Base-by-base conservation (phyloP, 192 early-diverging fungal species). In the Kappamyces sp. region DNA sequence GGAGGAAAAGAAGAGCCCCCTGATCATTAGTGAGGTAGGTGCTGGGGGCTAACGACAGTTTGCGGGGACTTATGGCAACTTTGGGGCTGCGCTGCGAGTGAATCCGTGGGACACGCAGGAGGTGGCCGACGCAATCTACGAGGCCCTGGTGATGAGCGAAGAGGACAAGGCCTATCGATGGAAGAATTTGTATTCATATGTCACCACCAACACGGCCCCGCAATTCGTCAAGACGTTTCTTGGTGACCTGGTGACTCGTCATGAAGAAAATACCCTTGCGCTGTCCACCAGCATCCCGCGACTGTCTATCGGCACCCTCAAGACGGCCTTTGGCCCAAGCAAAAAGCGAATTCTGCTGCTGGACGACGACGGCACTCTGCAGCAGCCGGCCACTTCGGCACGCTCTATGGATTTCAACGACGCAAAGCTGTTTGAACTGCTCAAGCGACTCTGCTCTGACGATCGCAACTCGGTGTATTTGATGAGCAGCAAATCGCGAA, bases 31-130 rank as follows among this genome's bases (percentile, higher is more conserved):
- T 42, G 79, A 79, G 60, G 68, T 71, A 67, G 9, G 15, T 55
- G 7, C 6, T 15, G 8, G 8, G n/a, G 13, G 15, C 15, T 64
- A 67, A 40, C 36, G 15, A 9, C 39, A 74, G 66, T 81, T 81
- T 69, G 79, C 79, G 2, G 79, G 79, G 32, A 76, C 79, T 1
- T 81, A 81, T 67, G 66, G 71, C n/a, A 70, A 62, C 37, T 77
- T 81, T 51, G 79, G 79, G 36, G 74, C 79, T 2, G 75, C 77
- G 3, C 52, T 81, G 40, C 66, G 79, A 1, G 72, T 79, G 39
- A 81, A 81, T 65, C 79, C 79, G n/a, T 81, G 79, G 79, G 76
- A 81, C 50, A 49, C 64, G 10, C 59, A 51, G 12, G 71, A 77
- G 55, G 76, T 77, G 3, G 69, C 74, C 4, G 64, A 61, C 5